Conservation (phyloP, 805 yeast genomes). For the Isabelozyma rhagii region DNA sequence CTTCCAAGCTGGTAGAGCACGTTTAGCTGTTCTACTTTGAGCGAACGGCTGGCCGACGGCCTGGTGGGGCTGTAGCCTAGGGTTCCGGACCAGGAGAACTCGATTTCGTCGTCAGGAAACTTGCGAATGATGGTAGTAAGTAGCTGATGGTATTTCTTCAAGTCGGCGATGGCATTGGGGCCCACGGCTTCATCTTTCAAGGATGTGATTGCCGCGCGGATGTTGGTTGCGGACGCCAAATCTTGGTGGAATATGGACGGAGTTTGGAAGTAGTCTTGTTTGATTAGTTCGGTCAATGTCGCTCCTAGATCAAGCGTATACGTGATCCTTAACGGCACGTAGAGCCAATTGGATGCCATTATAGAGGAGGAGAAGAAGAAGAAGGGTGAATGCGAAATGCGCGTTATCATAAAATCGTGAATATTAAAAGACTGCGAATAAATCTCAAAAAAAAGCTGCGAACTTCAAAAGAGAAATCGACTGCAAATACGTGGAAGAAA, state of each 20-base stretch:
- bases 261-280: constrained; percentile 42
- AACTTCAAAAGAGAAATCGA: too few species aligned
- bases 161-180: constrained; percentile 31
- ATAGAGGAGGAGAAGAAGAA: not conserved
- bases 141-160: constrained; percentile 47
- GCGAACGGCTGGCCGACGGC: constrained; percentile 44
- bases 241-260: constrained; percentile 31
- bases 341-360: constrained; percentile 38
- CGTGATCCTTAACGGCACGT: constrained; percentile 51
- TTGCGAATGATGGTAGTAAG: constrained; percentile 46
- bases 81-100: constrained; percentile 73
- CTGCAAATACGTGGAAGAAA: too few species aligned
- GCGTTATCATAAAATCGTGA: not conserved
- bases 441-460: too few species aligned
- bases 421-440: too few species aligned
- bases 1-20: constrained; percentile 69
- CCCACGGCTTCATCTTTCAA: constrained; percentile 24
- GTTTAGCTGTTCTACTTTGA: constrained; percentile 60
- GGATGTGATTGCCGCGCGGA: constrained; percentile 42
- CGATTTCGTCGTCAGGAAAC: constrained; percentile 60
- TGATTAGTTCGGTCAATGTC: constrained; percentile 42
- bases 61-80: constrained; percentile 54
- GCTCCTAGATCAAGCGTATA: constrained; percentile 37
- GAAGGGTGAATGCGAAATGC: not conserved
- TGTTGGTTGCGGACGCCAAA: constrained; percentile 29